A percentile compares a stretch with the other conserved stretches of the same genome.
These are phyloP conservation scores for Boletus rubescentipes DNA, from an alignment of 768 basidiomycete species.

Conservation along the genomic window DNA sequence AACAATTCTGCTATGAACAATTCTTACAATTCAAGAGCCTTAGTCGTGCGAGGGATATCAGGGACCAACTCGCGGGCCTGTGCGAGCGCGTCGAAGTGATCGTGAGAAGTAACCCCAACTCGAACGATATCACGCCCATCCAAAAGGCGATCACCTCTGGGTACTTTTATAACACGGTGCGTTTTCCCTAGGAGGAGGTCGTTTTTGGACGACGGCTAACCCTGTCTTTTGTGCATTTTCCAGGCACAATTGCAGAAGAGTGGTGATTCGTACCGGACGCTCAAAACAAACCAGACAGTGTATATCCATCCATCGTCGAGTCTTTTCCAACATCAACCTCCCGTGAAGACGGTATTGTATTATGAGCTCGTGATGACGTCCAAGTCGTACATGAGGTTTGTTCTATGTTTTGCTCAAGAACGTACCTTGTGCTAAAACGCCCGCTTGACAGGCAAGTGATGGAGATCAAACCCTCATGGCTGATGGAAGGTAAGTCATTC, in stretches of 20 bases:
- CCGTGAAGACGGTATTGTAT: slow-evolving; percentile 85
- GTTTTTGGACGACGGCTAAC: neutral
- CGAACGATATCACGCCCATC: slow-evolving; percentile 87
- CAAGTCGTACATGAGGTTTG: slow-evolving; percentile 90
- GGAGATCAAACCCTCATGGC: slow-evolving; percentile 97
- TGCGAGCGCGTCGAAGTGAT: slow-evolving; percentile 98
- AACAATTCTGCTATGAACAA: slow-evolving; percentile 95
- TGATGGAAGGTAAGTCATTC: slow-evolving; percentile 71
- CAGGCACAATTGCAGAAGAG: slow-evolving; percentile 92
- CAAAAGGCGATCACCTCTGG: slow-evolving; percentile 96
- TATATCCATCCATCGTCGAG: slow-evolving; percentile 96
- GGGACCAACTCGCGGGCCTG: slow-evolving; percentile 90
- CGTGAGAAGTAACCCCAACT: slow-evolving; percentile 82
- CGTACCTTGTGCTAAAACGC: neutral
- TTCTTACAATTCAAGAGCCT: slow-evolving; percentile 95
- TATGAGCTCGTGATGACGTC: slow-evolving; percentile 98
- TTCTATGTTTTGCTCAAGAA: neutral
- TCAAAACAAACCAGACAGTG: slow-evolving; percentile 95
- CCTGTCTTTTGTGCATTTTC: neutral
- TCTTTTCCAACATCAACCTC: slow-evolving; percentile 94
- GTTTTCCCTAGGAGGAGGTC: slow-evolving; percentile 23
- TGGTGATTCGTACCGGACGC: slow-evolving; percentile 94
- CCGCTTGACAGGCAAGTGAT: slow-evolving; percentile 71
- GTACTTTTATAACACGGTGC: slow-evolving; percentile 92
- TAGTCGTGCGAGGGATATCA: slow-evolving; percentile 91